A percentile compares a stretch with the other conserved stretches of the same genome.
Evolutionary conservation across 2,329 filamentous ascomycete species (phyloP).

Genomic region (Penicillium frequentans): DNA sequence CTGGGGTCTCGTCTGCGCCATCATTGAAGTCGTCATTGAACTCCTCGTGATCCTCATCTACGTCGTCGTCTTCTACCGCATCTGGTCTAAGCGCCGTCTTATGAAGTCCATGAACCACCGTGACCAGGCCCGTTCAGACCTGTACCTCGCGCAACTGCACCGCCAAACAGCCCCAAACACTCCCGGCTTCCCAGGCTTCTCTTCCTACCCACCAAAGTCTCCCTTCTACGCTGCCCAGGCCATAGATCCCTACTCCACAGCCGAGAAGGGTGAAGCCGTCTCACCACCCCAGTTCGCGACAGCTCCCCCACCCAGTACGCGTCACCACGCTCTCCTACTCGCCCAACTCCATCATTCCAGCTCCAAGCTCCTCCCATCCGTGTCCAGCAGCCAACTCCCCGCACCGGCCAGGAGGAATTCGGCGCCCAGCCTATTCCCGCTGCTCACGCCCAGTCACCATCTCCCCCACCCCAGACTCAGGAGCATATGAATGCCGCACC

Average conservation of each 20-base stretch:
- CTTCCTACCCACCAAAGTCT: constrained; percentile 63
- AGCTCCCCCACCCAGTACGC: constrained; percentile 49
- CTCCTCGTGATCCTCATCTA: constrained; percentile 90
- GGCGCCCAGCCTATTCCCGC: constrained; percentile 37
- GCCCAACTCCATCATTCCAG: constrained; percentile 66
- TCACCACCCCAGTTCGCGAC: neutral
- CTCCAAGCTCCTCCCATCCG: constrained; percentile 82
- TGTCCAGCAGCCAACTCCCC: constrained; percentile 75
- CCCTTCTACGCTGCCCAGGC: constrained; percentile 32
- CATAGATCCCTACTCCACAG: constrained; percentile 47
- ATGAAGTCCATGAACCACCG: constrained; percentile 96
- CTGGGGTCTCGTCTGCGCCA: constrained; percentile 93
- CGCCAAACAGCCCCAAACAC: constrained; percentile 92
- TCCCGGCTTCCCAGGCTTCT: constrained; percentile 64
- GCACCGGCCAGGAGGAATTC: constrained; percentile 64
- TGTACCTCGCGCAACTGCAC: constrained; percentile 85
- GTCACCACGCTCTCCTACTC: constrained; percentile 64
- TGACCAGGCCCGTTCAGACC: constrained; percentile 88
- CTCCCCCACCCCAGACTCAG: constrained; percentile 26
- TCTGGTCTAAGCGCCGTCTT: constrained; percentile 93
- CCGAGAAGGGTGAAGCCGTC: constrained; percentile 54
- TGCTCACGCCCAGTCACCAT: constrained; percentile 24
- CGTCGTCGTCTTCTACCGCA: constrained; percentile 92
- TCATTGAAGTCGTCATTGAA: constrained; percentile 95
- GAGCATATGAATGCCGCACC: constrained; percentile 70